phyloP scores from a whole-genome alignment of 2,329 filamentous ascomycete genomes.

The Alternaria postmessia region DNA sequence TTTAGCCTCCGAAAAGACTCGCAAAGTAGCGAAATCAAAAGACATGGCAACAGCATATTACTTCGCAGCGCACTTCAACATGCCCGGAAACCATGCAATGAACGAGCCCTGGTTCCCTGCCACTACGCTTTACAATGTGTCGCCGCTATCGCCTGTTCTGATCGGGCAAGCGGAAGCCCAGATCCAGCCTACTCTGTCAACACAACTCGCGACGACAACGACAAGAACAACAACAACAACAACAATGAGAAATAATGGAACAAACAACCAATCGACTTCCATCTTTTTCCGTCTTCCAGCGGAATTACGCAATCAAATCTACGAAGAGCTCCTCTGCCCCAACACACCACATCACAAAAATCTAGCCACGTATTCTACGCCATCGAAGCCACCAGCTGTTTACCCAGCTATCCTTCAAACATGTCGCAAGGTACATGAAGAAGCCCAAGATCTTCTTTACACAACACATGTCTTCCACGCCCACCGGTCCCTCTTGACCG shows the following conservation, averaged over 20 bases:
- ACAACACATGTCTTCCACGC: slow-evolving; percentile 60
- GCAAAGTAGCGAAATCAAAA: neutral
- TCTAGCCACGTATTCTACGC: slow-evolving; percentile 14
- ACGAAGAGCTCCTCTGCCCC: slow-evolving; percentile 49
- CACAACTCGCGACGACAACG: slow-evolving; percentile 2
- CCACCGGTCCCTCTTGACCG: slow-evolving; percentile 56
- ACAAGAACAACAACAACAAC: slow-evolving; percentile 16
- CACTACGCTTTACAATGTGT: neutral
- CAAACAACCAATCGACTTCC: slow-evolving; percentile 12
- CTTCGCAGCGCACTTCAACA: slow-evolving; percentile 31
- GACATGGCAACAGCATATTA: slow-evolving; percentile 31
- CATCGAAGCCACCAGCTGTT: slow-evolving; percentile 30
- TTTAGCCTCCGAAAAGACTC: neutral
- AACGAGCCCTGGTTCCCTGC: neutral
- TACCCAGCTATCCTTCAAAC: slow-evolving; percentile 53
- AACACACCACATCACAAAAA: slow-evolving; percentile 18
- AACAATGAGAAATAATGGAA: slow-evolving; percentile 8
- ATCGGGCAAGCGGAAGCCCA: neutral
- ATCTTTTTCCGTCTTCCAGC: slow-evolving; percentile 60
- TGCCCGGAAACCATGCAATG: slow-evolving; percentile 7
- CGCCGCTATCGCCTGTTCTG: neutral
- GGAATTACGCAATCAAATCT: slow-evolving; percentile 69
- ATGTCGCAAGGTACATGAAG: slow-evolving; percentile 52
- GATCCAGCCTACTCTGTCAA: neutral
- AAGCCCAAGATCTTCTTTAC: slow-evolving; percentile 58